These are phyloP conservation scores for Handroanthus guayacan DNA, from an alignment of 257 asterid species.

Conservation along the genomic window DNA sequence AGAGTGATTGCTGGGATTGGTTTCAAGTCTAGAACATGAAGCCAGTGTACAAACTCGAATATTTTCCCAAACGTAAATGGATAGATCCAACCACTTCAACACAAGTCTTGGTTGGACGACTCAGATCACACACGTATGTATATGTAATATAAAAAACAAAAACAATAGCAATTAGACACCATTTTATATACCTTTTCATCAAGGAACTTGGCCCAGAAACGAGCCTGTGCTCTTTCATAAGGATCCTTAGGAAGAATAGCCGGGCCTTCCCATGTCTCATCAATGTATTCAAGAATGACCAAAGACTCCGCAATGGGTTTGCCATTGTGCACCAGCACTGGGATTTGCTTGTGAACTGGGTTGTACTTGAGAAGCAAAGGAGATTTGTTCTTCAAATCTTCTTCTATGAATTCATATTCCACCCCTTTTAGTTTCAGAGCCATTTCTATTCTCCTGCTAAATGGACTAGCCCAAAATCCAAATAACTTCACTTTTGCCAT, in stretches of 20 bases:
- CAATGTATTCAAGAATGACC: constrained; percentile 61
- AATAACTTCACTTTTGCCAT: constrained; percentile 59
- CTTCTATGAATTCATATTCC: constrained; percentile 46
- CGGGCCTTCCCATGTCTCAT: constrained; percentile 51
- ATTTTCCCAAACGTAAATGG: too few species aligned
- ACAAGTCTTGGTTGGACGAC: too few species aligned
- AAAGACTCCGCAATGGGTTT: constrained; percentile 53
- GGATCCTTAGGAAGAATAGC: constrained; percentile 54
- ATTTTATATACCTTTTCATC: constrained; percentile 53
- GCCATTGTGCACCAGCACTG: constrained; percentile 55
- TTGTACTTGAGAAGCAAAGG: constrained; percentile 49
- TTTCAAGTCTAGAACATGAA: too few species aligned
- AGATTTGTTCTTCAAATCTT: constrained; percentile 50
- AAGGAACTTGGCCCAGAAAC: constrained; percentile 60
- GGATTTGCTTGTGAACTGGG: constrained; percentile 53
- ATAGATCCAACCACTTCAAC: too few species aligned
- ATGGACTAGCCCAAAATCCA: constrained; percentile 52
- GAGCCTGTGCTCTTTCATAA: constrained; percentile 46
- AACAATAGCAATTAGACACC: too few species aligned
- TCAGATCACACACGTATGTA: too few species aligned
- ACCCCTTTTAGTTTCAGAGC: constrained; percentile 56
- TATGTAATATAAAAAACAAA: too few species aligned
- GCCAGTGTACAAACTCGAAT: too few species aligned
- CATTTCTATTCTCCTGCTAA: constrained; percentile 47
- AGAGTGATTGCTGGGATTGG: too few species aligned